These are phyloP conservation scores for Ceratocystis ficicola DNA, from an alignment of 2,329 filamentous ascomycete genomes.

Conservation along the genomic window DNA sequence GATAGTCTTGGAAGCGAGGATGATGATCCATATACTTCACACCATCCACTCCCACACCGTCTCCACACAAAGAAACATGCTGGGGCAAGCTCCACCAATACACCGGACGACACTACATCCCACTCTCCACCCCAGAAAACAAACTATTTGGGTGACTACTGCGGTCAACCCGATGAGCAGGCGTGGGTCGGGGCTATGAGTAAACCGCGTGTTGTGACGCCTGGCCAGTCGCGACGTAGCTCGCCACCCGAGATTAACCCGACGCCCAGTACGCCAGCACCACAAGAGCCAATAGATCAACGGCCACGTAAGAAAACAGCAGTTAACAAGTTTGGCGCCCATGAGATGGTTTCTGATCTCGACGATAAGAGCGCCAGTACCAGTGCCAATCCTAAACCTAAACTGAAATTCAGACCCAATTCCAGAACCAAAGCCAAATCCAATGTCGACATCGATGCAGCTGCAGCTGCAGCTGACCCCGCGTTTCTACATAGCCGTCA, in stretches of 20 bases:
- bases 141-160: background rate
- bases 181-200: conserved; percentile 41
- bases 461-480: conserved; percentile 24
- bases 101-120: no score
- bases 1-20: conserved; percentile 18
- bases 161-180: conserved; percentile 46
- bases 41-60: background rate
- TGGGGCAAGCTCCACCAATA: background rate
- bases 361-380: background rate
- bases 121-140: no score
- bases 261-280: conserved; percentile 19
- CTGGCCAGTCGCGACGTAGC: conserved; percentile 33
- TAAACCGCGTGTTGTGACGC: conserved; percentile 28
- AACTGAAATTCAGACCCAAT: background rate
- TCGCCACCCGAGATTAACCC: conserved; percentile 7
- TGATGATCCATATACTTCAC: background rate
- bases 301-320: background rate
- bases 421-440: background rate
- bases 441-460: conserved; percentile 12
- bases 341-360: no score
- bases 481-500: conserved; percentile 49
- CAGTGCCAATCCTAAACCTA: background rate
- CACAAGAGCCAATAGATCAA: background rate
- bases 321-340: background rate
- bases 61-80: background rate